Conservation (phyloP, 2,329 filamentous ascomycete genomes). For the Aspergillus felis region DNA sequence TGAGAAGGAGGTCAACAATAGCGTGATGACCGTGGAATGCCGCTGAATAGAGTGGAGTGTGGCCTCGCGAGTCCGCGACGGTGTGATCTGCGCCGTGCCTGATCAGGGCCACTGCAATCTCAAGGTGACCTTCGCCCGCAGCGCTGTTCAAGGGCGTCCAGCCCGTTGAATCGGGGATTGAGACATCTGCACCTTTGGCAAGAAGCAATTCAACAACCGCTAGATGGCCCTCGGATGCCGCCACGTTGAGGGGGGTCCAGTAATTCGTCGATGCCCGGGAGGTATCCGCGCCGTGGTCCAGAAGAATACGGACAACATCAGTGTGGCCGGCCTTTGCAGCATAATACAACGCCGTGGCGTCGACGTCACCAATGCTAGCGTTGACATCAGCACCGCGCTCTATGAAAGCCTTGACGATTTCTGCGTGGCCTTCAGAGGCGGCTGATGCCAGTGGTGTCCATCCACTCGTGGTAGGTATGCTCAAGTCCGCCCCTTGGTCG, state of each 20-base stretch:
- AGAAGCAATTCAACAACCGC: not conserved
- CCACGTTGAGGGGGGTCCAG: not conserved
- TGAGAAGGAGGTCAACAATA: not conserved
- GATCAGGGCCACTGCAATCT: not conserved
- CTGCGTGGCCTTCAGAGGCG: not conserved
- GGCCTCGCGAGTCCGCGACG: not conserved
- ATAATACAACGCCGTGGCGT: not conserved
- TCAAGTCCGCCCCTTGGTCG: not conserved
- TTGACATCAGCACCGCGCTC: not conserved
- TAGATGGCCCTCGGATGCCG: not conserved
- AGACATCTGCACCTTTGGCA: not conserved
- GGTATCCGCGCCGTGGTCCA: not conserved
- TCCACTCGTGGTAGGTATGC: not conserved
- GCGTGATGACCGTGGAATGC: not conserved
- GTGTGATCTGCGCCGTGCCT: not conserved
- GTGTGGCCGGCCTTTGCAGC: not conserved
- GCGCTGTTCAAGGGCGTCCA: not conserved
- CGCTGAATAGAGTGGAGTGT: not conserved
- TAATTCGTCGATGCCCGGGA: not conserved
- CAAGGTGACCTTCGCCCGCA: not conserved
- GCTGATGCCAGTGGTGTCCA: not conserved
- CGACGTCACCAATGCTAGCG: not conserved
- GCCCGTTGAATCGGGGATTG: not conserved
- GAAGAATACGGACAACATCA: not conserved
- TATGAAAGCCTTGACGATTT: not conserved